Conservation (phyloP, 2,329 filamentous ascomycete species). For the Aureobasidium sp. region DNA sequence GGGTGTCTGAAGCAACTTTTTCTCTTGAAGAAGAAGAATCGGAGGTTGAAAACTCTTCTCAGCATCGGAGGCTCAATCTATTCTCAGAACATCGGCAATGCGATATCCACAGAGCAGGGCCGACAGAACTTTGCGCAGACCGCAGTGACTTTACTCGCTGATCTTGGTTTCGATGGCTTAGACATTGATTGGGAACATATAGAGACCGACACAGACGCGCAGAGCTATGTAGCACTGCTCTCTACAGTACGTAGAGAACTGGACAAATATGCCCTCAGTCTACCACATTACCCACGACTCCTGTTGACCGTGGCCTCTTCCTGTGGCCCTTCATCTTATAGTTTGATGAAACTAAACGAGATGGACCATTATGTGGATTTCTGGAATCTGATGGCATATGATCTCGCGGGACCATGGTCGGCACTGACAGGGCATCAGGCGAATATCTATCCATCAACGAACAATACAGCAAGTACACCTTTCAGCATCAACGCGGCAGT, state of each 20-base stretch:
- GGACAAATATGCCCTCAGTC: constrained; percentile 33
- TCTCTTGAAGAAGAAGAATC: constrained; percentile 67
- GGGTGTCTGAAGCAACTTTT: constrained; percentile 72
- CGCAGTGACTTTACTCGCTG: constrained; percentile 71
- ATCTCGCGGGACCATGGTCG: constrained; percentile 72
- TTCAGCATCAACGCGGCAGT: too few species aligned
- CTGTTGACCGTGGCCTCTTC: constrained; percentile 40
- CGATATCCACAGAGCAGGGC: too few species aligned
- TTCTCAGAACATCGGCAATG: constrained; percentile 64
- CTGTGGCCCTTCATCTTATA: constrained; percentile 36
- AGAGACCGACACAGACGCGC: constrained; percentile 32
- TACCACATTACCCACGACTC: constrained; percentile 33
- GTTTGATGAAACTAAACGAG: constrained; percentile 34
- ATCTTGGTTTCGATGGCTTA: constrained; percentile 61
- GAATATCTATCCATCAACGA: too few species aligned
- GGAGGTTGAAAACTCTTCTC: constrained; percentile 70
- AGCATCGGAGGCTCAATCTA: constrained; percentile 83
- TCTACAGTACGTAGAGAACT: constrained; percentile 33
- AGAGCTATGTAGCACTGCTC: constrained; percentile 35
- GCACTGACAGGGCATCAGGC: constrained; percentile 64
- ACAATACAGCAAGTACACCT: too few species aligned
- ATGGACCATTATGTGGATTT: constrained; percentile 41
- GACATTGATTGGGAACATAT: constrained; percentile 46
- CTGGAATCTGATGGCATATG: constrained; percentile 47
- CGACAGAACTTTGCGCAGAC: too few species aligned